Evolutionary conservation across 2,329 filamentous ascomycete species (phyloP), one percentile per base, ranked within the genome.

Genomic region (Aspergillus nomiae): DNA sequence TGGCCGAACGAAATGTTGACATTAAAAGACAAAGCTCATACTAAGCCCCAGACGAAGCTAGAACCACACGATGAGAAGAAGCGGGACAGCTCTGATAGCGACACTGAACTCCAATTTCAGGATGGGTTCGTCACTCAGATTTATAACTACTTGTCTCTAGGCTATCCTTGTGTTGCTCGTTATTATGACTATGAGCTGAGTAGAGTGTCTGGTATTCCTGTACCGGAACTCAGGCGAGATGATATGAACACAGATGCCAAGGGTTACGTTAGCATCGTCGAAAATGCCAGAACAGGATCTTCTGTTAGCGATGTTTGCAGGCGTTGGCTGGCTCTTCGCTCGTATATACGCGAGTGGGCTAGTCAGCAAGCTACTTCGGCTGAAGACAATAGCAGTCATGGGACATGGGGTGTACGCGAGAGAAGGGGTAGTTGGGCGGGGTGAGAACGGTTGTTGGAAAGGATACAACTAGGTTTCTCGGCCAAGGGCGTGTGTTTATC

Each of bases 141-240:
- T 9, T 98, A 96, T 84, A 97, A 98, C 77, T 98, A 98, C 77
- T 84, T 98, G 19, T 96, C 92, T 0, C 85, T 98, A 6, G 94
- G 94, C 6, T 97, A 97, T 76, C 94, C 94, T 3, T 89, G 92
- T 38, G 88, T 93, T 71, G 94, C 94, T 12, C 87, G 90, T 26
- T 85, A 87, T 43, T 98, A 92, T 73, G 94, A 98, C 73, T 86
- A 89, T 12, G 94, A 98, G 80, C 83, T 98, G 24, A 87, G 89
- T 69, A 92, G 91, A 74, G 96, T 97, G 61, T 91, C 89, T 36
- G 84, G 85, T 11, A 88, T 96, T 8, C 75, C 86, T 0, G 74
- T 94, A 9, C 81, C 84, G 3, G 90, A 94, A 60, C 84, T 98
- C 53, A 82, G 89, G 66, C 83, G 84, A 56, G 89, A 94, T 72